Base-by-base conservation (phyloP, 768 basidiomycete genomes). In the Kwoniella bestiolae region DNA sequence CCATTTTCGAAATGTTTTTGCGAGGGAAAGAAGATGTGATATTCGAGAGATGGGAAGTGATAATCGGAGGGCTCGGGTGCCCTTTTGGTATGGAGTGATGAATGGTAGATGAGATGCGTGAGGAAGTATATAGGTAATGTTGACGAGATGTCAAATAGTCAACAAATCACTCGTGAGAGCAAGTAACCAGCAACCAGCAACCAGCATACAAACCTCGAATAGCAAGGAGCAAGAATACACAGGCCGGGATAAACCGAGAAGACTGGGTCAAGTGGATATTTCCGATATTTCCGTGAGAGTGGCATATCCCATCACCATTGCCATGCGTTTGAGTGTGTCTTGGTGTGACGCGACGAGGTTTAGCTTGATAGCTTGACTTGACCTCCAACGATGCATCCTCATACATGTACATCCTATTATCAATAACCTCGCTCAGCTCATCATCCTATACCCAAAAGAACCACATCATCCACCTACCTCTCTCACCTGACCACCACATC, bases 1-100 rank as follows among this genome's bases (percentile, higher is more conserved):
- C 75, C 74, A 75, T 75, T 60, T 68, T 69, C 12, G 49, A 12
- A 18, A 5, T 12, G 26, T 51, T 31, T 55, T 26, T 32, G 9
- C 14, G 26, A n/a, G n/a, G n/a, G 35, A 47, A 60, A 7, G 35
- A 45, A 31, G 23, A 6, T 25, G 38, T 41, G 61, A 44, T n/a
- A 11, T 28, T 55, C 25, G 46, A 49, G 38, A 25, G 51, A 12
- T 16, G 51, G 44, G 51, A 47, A 32, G 18, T 38, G 50, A 41
- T 12, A 14, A 28, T 35, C 47, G 60, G 47, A 52, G 46, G 60
- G 60, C 60, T 63, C 53, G 62, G 14, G 62, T 63, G 53, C 32
- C 44, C 62, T 63, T 63, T 63, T 63, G 50, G 21, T 41, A 29
- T 21, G 5, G 31, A 56, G 6, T n/a, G 44, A 8, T 58, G 45